Evolutionary conservation across 495 filamentous ascomycete genomes (phyloP).

Genomic region (Lepraria neglecta): DNA sequence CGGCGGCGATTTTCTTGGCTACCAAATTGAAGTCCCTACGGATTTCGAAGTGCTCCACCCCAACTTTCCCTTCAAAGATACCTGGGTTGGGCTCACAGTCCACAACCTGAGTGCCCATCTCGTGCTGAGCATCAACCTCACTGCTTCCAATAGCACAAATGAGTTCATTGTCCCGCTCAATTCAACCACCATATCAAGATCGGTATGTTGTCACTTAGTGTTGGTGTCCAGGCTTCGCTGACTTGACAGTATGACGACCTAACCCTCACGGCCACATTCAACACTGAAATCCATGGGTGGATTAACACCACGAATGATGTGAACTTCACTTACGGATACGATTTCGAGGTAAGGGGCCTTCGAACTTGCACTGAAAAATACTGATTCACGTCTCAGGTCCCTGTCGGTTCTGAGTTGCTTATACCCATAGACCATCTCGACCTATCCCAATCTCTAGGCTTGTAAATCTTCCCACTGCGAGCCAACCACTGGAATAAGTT

Average conservation of each 20-base stretch:
- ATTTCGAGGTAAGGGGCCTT: slow-evolving; percentile 14
- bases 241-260: neutral
- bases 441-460: slow-evolving; percentile 13
- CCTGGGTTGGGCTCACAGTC: neutral
- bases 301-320: slow-evolving; percentile 6
- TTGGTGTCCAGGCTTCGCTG: neutral
- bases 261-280: neutral
- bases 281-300: slow-evolving; percentile 12
- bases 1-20: neutral
- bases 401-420: slow-evolving; percentile 7
- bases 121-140: neutral
- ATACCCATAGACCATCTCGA: slow-evolving; percentile 7
- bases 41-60: neutral
- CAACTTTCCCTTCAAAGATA: neutral
- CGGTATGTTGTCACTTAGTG: neutral
- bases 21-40: neutral
- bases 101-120: neutral
- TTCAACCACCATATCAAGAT: neutral
- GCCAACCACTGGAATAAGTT: neutral
- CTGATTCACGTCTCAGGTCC: neutral
- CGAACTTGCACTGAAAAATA: neutral
- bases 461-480: neutral
- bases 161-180: neutral
- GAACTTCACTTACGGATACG: slow-evolving; percentile 18
- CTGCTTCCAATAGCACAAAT: neutral